Conservation (phyloP, 805 yeast species). For the Priceomyces melissophilus region DNA sequence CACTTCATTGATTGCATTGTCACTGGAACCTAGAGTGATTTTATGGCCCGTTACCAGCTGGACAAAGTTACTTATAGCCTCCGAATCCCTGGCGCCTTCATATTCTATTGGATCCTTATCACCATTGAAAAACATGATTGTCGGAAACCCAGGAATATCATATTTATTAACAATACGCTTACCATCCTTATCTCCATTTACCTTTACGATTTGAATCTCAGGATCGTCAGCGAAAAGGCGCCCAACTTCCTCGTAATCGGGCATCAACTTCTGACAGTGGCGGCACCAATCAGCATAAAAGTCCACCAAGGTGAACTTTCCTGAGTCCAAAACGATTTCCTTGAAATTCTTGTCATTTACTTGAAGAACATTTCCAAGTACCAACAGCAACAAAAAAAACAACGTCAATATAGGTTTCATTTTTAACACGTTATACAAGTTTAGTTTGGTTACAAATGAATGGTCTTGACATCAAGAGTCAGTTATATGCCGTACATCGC, state of each 20-base stretch:
- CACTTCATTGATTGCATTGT: constrained; percentile 11
- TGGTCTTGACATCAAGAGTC: no score
- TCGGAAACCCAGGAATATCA: constrained; percentile 63
- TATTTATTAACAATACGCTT: constrained; percentile 47
- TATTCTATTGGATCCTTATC: constrained; percentile 51
- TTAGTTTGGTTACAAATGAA: background rate
- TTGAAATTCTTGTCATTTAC: constrained; percentile 52
- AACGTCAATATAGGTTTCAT: background rate
- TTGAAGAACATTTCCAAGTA: constrained; percentile 26
- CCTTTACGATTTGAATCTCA: constrained; percentile 48
- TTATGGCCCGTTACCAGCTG: constrained; percentile 34
- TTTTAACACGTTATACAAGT: background rate
- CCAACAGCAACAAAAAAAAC: constrained; percentile 1
- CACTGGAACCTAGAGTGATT: constrained; percentile 7
- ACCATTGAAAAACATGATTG: constrained; percentile 56
- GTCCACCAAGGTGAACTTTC: constrained; percentile 42
- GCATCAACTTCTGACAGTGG: constrained; percentile 59
- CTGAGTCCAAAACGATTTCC: constrained; percentile 53
- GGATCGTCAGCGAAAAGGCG: constrained; percentile 23
- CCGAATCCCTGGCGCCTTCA: constrained; percentile 51
- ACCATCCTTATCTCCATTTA: constrained; percentile 58
- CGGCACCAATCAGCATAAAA: constrained; percentile 72
- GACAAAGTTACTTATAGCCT: constrained; percentile 50
- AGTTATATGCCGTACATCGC: no score
- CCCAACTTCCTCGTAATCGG: constrained; percentile 40